Evolutionary conservation across 2,329 filamentous ascomycete genomes (phyloP), one percentile per base, ranked within the genome.

Genomic region (Aspergillus sp.): DNA sequence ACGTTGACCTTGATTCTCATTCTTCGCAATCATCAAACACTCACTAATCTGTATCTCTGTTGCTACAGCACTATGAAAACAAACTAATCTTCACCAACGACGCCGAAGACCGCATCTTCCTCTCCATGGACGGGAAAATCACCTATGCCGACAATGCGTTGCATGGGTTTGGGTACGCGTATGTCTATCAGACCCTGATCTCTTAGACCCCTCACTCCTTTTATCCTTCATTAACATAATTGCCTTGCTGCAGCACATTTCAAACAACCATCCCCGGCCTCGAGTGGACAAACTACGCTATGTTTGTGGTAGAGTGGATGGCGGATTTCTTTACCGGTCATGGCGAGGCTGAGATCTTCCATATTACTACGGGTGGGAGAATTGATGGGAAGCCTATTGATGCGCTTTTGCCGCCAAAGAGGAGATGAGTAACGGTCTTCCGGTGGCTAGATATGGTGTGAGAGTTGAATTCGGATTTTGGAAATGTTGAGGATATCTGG

Each of bases 151-250:
- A 57, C 22, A 45, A 57, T 15, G 54, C 54, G 11, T 22, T 57
- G 6, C 54, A 57, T 57, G 54, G 46, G 7, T 57, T 57, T 23
- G 54, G 54, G 28, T 49, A 57, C 22, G 54, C 19, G 54, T 57
- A 28, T 43, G 46, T 34, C 7, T 3, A 30, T 19, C 19, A 19
- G 19, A 19, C 19, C 19, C 19, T 19, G 19, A 19, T 4, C 0
- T 15, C 15, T 25, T 13, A 41, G 8, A 11, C n/a, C 19, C 22
- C 47, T 30, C 7, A 3, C 7, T 5, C 0, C 22, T 3, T 43
- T 8, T 22, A n/a, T 5, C 30, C 13, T 17, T 7, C 17, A 17
- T 8, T 50, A 50, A 50, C 17, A 11, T 3, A 15, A 13, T 30
- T 9, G 1, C 41, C 30, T 38, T 11, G n/a, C 1, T 41, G 3